Conservation (phyloP, 192 early-diverging fungal species). For the Linnemannia hyalina region DNA sequence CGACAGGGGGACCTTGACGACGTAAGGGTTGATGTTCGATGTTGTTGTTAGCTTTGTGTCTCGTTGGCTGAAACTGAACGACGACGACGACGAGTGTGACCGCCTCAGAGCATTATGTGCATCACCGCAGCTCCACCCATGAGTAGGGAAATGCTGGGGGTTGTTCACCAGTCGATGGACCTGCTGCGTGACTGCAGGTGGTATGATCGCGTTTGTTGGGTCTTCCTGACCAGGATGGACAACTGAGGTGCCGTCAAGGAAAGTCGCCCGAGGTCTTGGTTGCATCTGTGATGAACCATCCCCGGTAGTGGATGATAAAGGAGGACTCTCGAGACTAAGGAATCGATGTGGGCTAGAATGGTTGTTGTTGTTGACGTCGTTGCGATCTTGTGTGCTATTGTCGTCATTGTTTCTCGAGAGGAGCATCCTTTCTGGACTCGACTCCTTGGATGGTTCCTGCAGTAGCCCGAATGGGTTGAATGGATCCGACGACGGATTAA, state of each 20-base stretch:
- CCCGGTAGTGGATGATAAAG: background rate
- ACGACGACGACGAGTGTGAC: background rate
- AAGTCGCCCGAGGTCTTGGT: background rate
- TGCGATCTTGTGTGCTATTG: background rate
- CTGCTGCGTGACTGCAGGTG: background rate
- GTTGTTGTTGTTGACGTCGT: too few relatives aligned
- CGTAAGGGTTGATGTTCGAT: background rate
- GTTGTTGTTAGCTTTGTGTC: background rate
- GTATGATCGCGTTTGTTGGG: background rate
- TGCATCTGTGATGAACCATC: background rate
- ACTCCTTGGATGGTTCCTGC: background rate
- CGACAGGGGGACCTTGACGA: background rate
- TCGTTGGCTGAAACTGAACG: background rate
- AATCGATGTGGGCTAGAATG: too few relatives aligned
- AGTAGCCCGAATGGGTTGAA: slow-evolving; percentile 7
- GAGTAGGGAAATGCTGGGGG: background rate
- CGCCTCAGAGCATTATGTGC: background rate
- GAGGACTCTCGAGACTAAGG: background rate
- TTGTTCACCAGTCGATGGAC: background rate
- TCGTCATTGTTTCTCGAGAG: background rate
- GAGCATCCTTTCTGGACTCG: background rate
- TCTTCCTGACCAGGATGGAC: background rate
- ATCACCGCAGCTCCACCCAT: background rate
- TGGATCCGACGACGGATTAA: slow-evolving; percentile 15
- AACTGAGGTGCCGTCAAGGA: background rate